phyloP scores from a whole-genome alignment of 345 rosid genomes.

The Excoecaria agallocha region DNA sequence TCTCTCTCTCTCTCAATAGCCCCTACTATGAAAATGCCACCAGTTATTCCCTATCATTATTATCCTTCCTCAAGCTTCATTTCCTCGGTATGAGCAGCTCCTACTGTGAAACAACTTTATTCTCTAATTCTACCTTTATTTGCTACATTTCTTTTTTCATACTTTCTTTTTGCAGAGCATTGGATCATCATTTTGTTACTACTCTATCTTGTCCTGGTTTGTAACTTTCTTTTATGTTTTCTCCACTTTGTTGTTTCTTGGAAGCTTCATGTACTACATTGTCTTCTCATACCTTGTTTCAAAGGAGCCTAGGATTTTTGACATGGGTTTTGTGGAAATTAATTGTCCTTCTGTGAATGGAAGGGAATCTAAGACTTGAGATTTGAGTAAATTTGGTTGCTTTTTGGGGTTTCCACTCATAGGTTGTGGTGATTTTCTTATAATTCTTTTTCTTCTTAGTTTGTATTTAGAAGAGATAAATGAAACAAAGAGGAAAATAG shows the following conservation, averaged over 20 bases:
- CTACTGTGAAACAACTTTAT: too few relatives aligned
- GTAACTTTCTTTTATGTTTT: neutral
- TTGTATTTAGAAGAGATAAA: slow-evolving; percentile 39
- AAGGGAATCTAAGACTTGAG: slow-evolving; percentile 13
- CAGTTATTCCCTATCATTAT: neutral
- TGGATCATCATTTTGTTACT: slow-evolving; percentile 1
- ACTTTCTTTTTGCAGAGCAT: neutral
- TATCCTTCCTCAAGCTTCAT: slow-evolving; percentile 25
- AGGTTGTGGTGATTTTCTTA: slow-evolving; percentile 3
- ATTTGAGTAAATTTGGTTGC: slow-evolving; percentile 7
- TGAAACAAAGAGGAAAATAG: slow-evolving; percentile 41
- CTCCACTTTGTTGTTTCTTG: neutral
- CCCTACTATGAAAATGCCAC: slow-evolving; percentile 10
- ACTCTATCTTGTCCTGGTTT: slow-evolving; percentile 17
- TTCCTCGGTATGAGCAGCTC: slow-evolving; percentile 26
- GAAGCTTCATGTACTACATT: slow-evolving; percentile 16
- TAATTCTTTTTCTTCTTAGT: slow-evolving; percentile 2
- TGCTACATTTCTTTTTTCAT: neutral
- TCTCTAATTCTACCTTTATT: neutral
- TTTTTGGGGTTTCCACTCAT: slow-evolving; percentile 10
- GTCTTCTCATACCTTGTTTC: slow-evolving; percentile 25
- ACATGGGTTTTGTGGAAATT: slow-evolving; percentile 17
- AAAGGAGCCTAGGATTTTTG: slow-evolving; percentile 20
- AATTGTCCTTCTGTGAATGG: neutral
- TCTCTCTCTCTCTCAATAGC: slow-evolving; percentile 22